Base-by-base conservation (phyloP, 768 basidiomycete species). In the Tubosaeta brunneosetosa region DNA sequence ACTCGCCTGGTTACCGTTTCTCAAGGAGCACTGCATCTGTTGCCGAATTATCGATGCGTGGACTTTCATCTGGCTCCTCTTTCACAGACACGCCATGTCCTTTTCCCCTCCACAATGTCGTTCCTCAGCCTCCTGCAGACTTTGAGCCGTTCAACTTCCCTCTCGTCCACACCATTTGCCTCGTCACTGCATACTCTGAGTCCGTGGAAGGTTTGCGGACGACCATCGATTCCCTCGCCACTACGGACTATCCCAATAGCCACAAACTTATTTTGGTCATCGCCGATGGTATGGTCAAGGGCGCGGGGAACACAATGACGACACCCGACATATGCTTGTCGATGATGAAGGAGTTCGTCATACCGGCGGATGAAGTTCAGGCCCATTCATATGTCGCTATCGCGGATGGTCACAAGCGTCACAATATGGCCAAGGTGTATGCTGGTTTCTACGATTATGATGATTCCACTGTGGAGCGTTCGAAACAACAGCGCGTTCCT, bases 341-440 rank as follows among this genome's bases (percentile, higher is more conserved):
- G 36, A 98, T 98, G 97, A 99, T 99, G 97, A 94, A 88, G 72
- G 94, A 97, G 38, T 83, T 97, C 50, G 73, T 97, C 57, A 79
- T 92, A 25, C 72, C 83, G 0, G 80, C 85, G 0, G 75, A 85
- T 19, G 92, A 97, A 47, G 92, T 97, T 33, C 91, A 97, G 68
- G 75, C 93, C 3, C 91, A 95, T 60, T 95, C 93, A 26, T 99
- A 98, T 64, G 94, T 98, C 49, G 94, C 97, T 53, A 97, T 99
- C 61, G 97, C 97, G 14, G 95, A 99, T 65, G 97, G 97, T n/a
- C 94, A 98, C 78, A 98, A 97, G 73, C 82, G 93, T 33, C 97
- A 98, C 77, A 99, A 99, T 69, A 97, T 95, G 94, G 95, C 94
- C 37, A 94, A 94, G 73, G 94, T 98, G 37, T 97, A 88, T 64